A percentile compares a stretch with the other conserved stretches of the same genome.
Evolutionary conservation across 2,329 filamentous ascomycete genomes (phyloP).

Genomic region (Trichoderma breve): DNA sequence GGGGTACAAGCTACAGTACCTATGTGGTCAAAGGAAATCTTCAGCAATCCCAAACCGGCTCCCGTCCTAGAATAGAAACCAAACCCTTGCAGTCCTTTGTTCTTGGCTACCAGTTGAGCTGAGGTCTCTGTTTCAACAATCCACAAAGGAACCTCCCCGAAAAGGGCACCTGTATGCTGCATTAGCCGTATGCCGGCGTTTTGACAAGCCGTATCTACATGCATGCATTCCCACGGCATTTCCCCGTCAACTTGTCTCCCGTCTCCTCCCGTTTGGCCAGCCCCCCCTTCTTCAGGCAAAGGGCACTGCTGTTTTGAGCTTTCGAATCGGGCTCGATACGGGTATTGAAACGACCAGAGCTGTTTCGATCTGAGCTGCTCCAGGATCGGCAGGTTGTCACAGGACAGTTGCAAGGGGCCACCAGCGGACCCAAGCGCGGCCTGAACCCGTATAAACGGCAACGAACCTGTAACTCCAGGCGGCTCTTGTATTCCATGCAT

Average conservation of each 20-base stretch:
- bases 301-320: not conserved
- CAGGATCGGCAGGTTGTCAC: constrained; percentile 10
- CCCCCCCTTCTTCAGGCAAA: not conserved
- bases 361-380: not conserved
- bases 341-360: not conserved
- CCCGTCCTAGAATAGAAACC: not conserved
- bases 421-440: not conserved
- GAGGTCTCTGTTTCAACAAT: not conserved
- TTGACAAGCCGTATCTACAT: not conserved
- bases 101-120: not conserved
- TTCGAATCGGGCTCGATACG: not conserved
- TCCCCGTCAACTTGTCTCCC: not conserved
- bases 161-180: not conserved
- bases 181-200: not conserved
- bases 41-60: not conserved
- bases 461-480: not conserved
- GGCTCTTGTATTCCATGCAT: not conserved
- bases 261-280: not conserved
- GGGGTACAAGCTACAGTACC: not conserved
- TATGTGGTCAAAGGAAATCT: not conserved
- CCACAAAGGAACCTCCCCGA: not conserved
- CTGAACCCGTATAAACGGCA: not conserved
- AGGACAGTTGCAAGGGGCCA: constrained; percentile 13
- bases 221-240: not conserved
- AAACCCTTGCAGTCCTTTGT: not conserved